A percentile compares a stretch with the other conserved stretches of the same genome.
phyloP scores from a whole-genome alignment of 2,329 filamentous ascomycete species.

The Phoma sp. region DNA sequence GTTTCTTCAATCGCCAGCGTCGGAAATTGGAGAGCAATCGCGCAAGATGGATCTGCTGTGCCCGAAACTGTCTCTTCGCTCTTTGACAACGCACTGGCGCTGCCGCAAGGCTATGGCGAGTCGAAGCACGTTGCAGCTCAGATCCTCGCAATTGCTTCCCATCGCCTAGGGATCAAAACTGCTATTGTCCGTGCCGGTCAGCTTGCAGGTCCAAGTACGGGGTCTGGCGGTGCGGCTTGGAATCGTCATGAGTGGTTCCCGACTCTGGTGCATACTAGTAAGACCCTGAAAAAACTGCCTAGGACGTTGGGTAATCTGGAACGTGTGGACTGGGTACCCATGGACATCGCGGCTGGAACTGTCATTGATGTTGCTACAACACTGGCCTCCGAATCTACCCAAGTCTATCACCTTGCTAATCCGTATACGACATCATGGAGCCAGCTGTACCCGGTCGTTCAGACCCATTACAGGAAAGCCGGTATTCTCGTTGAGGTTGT shows the following conservation, averaged over 20 bases:
- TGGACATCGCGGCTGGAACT: slow-evolving; percentile 19
- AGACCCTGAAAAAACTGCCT: slow-evolving; percentile 27
- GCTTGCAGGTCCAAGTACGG: slow-evolving; percentile 35
- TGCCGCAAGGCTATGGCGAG: slow-evolving; percentile 49
- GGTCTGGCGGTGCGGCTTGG: slow-evolving; percentile 28
- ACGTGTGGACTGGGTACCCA: slow-evolving; percentile 37
- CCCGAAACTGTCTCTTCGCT: slow-evolving; percentile 27
- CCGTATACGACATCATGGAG: slow-evolving; percentile 12
- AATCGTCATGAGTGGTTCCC: slow-evolving; percentile 39
- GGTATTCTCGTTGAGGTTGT: neutral
- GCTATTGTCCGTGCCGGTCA: slow-evolving; percentile 40
- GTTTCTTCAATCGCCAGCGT: slow-evolving; percentile 51
- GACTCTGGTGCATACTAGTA: slow-evolving; percentile 32
- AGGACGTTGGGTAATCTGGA: slow-evolving; percentile 23
- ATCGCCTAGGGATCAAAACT: slow-evolving; percentile 29
- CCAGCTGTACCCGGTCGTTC: slow-evolving; percentile 5
- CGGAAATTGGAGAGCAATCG: slow-evolving; percentile 12
- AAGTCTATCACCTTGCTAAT: slow-evolving; percentile 13
- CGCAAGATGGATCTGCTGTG: slow-evolving; percentile 1
- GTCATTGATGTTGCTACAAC: slow-evolving; percentile 8
- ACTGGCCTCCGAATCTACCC: neutral
- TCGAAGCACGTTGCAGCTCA: slow-evolving; percentile 47
- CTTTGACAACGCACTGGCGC: slow-evolving; percentile 39
- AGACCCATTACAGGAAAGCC: neutral
- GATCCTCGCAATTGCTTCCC: slow-evolving; percentile 42